These are phyloP conservation scores for Lactifluus subvellereus DNA, from an alignment of 768 basidiomycete genomes.

Conservation along the genomic window DNA sequence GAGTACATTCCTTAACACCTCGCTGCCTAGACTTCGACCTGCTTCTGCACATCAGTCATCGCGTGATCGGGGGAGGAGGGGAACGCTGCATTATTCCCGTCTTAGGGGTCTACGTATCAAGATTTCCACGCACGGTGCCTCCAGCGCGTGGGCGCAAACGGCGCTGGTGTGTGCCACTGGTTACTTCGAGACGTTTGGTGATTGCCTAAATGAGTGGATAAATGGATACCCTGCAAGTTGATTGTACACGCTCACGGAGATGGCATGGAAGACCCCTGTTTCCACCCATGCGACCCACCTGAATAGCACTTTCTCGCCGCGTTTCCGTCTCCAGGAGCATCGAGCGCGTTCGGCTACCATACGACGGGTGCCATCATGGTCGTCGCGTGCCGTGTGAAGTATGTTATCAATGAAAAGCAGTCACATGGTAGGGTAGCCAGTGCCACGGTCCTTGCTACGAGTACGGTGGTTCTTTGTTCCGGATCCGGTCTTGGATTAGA, in stretches of 20 bases:
- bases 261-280: background rate
- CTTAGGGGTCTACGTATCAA: background rate
- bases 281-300: background rate
- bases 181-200: background rate
- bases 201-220: background rate
- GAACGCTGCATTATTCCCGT: background rate
- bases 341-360: background rate
- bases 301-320: background rate
- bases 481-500: constrained; percentile 16
- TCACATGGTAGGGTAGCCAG: background rate
- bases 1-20: too few relatives aligned
- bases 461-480: background rate
- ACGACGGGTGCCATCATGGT: background rate
- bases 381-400: background rate
- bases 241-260: background rate
- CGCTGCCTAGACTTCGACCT: background rate
- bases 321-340: background rate
- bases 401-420: background rate
- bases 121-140: background rate
- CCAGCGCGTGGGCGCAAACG: background rate
- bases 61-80: too few relatives aligned
- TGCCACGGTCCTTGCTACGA: background rate
- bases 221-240: too few relatives aligned
- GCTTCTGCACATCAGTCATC: background rate
- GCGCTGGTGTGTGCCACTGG: background rate